A percentile compares a stretch with the other conserved stretches of the same genome.
phyloP scores from a whole-genome alignment of 345 rosid species.

The Sisymbrium altissimum region DNA sequence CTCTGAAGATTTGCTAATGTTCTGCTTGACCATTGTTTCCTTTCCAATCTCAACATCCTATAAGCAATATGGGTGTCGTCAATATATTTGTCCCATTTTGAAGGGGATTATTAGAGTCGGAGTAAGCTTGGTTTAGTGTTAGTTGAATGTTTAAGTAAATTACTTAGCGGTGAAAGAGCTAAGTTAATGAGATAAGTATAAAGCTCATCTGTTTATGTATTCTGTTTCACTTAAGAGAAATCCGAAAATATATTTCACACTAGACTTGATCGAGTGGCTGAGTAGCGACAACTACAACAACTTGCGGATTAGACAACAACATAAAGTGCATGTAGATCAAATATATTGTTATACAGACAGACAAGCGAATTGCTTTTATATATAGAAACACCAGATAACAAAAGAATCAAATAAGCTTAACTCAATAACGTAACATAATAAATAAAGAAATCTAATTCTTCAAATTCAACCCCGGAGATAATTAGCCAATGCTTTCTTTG shows the following conservation, averaged over 20 bases:
- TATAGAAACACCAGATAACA: neutral
- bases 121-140: too few relatives aligned
- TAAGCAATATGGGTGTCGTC: too few relatives aligned
- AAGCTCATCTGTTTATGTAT: neutral
- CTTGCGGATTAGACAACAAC: neutral
- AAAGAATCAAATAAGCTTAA: neutral
- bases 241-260: neutral
- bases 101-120: too few relatives aligned
- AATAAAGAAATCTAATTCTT: neutral
- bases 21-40: too few relatives aligned
- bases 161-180: too few relatives aligned
- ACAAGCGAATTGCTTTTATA: neutral
- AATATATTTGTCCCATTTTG: too few relatives aligned
- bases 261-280: neutral
- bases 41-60: too few relatives aligned
- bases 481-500: constrained; percentile 67
- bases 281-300: neutral
- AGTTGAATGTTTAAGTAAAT: too few relatives aligned
- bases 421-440: neutral
- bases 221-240: neutral
- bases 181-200: neutral
- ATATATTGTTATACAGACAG: neutral
- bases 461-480: constrained; percentile 56
- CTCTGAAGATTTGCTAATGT: too few relatives aligned
- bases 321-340: neutral